These are phyloP conservation scores for Aspergillus homomorphus DNA, from an alignment of 495 filamentous ascomycete genomes.

Conservation along the genomic window DNA sequence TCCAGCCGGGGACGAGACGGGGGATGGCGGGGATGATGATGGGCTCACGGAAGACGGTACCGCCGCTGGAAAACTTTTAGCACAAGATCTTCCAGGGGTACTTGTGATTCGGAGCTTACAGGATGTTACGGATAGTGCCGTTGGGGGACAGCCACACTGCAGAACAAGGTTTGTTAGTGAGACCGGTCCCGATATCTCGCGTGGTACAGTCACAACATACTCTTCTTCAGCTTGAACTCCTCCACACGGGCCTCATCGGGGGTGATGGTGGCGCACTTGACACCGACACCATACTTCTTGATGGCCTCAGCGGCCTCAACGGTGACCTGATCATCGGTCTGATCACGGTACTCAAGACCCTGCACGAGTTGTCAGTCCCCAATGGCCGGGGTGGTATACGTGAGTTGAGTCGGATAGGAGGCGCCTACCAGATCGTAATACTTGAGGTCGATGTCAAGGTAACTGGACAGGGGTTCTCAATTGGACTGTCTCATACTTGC, in stretches of 20 bases:
- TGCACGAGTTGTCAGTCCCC: conserved; percentile 20
- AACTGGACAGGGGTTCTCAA: conserved; percentile 43
- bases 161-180: conserved; percentile 18
- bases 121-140: conserved; percentile 92
- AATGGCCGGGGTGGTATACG: neutral
- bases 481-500: neutral
- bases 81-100: neutral
- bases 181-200: neutral
- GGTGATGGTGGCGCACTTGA: conserved; percentile 99
- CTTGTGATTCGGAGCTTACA: conserved; percentile 41
- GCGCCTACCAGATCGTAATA: conserved; percentile 85
- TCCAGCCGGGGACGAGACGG: conserved; percentile 92
- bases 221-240: conserved; percentile 98
- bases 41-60: conserved; percentile 97
- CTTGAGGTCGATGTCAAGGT: conserved; percentile 95
- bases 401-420: conserved; percentile 9
- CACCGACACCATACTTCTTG: conserved; percentile 96
- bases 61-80: conserved; percentile 53
- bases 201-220: conserved; percentile 42
- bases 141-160: conserved; percentile 97
- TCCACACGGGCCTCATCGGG: conserved; percentile 93
- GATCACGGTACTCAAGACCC: conserved; percentile 89
- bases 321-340: conserved; percentile 95
- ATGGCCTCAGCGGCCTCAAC: conserved; percentile 93
- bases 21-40: conserved; percentile 93